Conservation (phyloP, 2,329 filamentous ascomycete genomes). For the Teratosphaeria pseudoeucalypti region DNA sequence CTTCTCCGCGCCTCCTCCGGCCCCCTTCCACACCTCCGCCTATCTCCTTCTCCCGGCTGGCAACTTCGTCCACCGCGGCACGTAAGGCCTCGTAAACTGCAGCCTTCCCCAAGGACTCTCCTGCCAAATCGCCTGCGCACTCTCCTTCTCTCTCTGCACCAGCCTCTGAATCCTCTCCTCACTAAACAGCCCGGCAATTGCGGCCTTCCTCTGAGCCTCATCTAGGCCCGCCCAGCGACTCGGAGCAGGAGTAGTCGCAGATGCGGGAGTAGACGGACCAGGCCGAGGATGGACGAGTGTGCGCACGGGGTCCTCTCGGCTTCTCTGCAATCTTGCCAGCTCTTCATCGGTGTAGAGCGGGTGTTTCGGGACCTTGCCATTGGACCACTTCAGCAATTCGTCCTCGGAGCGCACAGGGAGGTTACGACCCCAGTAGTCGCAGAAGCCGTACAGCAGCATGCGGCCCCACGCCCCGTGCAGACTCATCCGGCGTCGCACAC, state of each 20-base stretch:
- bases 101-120: not conserved
- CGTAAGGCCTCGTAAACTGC: not conserved
- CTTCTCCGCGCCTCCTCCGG: no score
- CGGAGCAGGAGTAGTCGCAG: not conserved
- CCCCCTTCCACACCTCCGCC: no score
- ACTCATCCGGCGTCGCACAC: slow-evolving; percentile 40
- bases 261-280: not conserved
- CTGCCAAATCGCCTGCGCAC: not conserved
- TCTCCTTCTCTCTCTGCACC: not conserved
- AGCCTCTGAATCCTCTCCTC: not conserved
- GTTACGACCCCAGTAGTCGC: slow-evolving; percentile 6
- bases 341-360: slow-evolving; percentile 1
- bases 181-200: not conserved
- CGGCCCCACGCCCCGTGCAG: slow-evolving; percentile 45
- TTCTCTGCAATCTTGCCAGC: not conserved
- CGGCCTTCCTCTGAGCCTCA: not conserved
- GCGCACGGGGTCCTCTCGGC: not conserved
- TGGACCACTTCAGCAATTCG: slow-evolving; percentile 5
- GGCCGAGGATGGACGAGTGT: not conserved
- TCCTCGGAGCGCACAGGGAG: slow-evolving; percentile 3
- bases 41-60: not conserved
- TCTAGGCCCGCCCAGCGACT: not conserved
- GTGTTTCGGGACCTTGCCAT: slow-evolving; percentile 2
- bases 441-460: slow-evolving; percentile 51
- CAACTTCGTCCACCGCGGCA: not conserved